Percentiles rank a stretch among this genome's conserved stretches.
phyloP scores from a whole-genome alignment of 2,329 filamentous ascomycete genomes.

The Orbilia quercus region DNA sequence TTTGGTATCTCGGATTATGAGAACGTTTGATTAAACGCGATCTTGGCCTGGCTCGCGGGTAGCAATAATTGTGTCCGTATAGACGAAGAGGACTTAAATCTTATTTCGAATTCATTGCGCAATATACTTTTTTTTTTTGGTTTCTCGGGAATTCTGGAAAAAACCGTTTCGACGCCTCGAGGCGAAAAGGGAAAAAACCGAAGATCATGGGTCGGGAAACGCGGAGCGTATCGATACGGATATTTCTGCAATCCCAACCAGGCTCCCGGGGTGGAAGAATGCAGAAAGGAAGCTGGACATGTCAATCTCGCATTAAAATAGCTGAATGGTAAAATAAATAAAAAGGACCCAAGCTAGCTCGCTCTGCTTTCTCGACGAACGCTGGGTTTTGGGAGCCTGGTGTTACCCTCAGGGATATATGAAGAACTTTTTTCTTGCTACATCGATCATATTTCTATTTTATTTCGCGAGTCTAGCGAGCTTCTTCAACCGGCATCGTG shows the following conservation, averaged over 20 bases:
- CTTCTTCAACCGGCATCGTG: constrained; percentile 42
- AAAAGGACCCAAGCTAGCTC: constrained; percentile 14
- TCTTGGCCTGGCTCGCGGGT: too few species aligned
- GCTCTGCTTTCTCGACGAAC: background rate
- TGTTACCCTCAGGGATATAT: constrained; percentile 18
- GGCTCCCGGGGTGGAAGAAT: constrained; percentile 4
- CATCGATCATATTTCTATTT: background rate
- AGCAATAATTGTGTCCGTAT: constrained; percentile 14
- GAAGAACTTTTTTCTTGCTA: background rate
- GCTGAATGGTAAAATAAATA: too few species aligned
- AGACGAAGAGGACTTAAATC: constrained; percentile 18
- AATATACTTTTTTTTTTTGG: constrained; percentile 6
- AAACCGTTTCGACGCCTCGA: constrained; percentile 42
- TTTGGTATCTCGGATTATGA: too few species aligned
- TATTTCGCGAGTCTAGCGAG: background rate
- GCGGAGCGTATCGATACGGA: constrained; percentile 54
- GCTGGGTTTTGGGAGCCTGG: constrained; percentile 41
- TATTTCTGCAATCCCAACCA: constrained; percentile 30
- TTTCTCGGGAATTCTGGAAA: constrained; percentile 18
- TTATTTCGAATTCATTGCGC: constrained; percentile 21
- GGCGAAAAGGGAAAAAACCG: too few species aligned
- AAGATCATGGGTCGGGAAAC: constrained; percentile 23
- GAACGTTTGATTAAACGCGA: too few species aligned
- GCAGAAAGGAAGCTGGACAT: constrained; percentile 40
- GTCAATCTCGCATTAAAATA: constrained; percentile 37